Evolutionary conservation across 352 stramenopile species (phyloP).

Genomic region (Pythium pyrilobum): DNA sequence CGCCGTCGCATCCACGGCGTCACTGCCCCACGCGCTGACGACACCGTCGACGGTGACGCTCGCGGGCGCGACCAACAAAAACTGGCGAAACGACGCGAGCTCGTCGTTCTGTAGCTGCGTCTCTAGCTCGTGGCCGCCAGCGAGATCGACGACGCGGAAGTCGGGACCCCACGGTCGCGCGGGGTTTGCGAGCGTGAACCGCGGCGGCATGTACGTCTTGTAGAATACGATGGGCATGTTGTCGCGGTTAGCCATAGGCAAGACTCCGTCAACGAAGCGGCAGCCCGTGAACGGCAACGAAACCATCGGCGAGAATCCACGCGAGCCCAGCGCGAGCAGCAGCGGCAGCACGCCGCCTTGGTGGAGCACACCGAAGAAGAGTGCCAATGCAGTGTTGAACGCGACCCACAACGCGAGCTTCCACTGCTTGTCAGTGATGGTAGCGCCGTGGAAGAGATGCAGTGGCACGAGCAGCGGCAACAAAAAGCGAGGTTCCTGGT

Average conservation of each 20-base stretch:
- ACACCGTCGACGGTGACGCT: constrained; percentile 31
- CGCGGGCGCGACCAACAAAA: constrained; percentile 38
- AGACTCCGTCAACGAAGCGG: constrained; percentile 8
- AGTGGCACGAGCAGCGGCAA: constrained; percentile 85
- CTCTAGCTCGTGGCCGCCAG: constrained; percentile 22
- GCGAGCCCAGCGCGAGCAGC: constrained; percentile 36
- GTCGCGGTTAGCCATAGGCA: not conserved
- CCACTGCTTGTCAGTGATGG: not conserved
- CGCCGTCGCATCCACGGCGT: not conserved
- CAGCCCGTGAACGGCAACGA: constrained; percentile 27
- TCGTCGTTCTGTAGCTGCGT: constrained; percentile 6
- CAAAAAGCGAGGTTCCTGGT: constrained; percentile 93
- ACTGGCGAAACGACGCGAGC: not conserved
- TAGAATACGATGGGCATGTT: constrained; percentile 47
- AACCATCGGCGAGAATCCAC: constrained; percentile 6
- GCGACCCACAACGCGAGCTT: constrained; percentile 28
- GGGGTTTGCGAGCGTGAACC: constrained; percentile 48
- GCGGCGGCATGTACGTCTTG: constrained; percentile 79
- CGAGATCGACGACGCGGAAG: constrained; percentile 52
- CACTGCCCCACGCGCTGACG: not conserved
- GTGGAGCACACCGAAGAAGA: constrained; percentile 70
- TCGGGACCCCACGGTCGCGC: not conserved
- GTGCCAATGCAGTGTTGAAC: constrained; percentile 44
- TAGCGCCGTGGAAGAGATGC: constrained; percentile 40
- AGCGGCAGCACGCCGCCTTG: constrained; percentile 66